A percentile compares a stretch with the other conserved stretches of the same genome.
phyloP scores from a whole-genome alignment of 345 rosid genomes.

The Boechera retrofracta region DNA sequence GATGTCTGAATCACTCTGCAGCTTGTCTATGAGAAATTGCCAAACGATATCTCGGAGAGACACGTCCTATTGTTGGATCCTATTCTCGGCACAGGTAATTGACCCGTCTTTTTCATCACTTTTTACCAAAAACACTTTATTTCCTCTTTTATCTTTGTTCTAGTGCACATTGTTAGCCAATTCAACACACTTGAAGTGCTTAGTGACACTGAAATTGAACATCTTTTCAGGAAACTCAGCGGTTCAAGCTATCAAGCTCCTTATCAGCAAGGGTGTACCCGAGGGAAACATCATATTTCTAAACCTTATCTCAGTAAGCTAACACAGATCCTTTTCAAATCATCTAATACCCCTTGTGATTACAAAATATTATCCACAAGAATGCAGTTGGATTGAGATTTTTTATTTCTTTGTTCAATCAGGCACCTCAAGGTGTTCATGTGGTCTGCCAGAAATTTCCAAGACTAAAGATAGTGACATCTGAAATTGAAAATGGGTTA shows the following conservation, averaged over 20 bases:
- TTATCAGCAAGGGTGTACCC: constrained; percentile 87
- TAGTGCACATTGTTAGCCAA: constrained; percentile 6
- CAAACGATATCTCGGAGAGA: constrained; percentile 87
- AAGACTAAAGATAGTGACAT: constrained; percentile 93
- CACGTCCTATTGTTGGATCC: constrained; percentile 95
- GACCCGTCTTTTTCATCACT: constrained; percentile 3
- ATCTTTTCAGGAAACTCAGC: constrained; percentile 82
- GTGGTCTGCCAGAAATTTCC: constrained; percentile 94
- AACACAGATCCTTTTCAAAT: background rate
- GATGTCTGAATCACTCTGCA: constrained; percentile 44
- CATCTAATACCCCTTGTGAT: background rate
- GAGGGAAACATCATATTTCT: constrained; percentile 93
- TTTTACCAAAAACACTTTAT: background rate
- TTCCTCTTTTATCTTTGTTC: constrained; percentile 5
- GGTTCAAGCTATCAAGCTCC: constrained; percentile 88
- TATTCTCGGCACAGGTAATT: constrained; percentile 91
- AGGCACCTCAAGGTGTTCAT: constrained; percentile 99
- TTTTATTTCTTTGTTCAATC: constrained; percentile 34
- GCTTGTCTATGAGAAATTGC: constrained; percentile 94
- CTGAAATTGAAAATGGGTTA: constrained; percentile 92
- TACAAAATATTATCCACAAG: constrained; percentile 27
- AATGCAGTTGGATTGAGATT: constrained; percentile 34
- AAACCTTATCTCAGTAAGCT: constrained; percentile 90
- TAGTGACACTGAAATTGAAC: constrained; percentile 17
- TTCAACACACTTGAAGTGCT: constrained; percentile 2